phyloP scores from a whole-genome alignment of 768 basidiomycete species.

The Mycena kentingensis region DNA sequence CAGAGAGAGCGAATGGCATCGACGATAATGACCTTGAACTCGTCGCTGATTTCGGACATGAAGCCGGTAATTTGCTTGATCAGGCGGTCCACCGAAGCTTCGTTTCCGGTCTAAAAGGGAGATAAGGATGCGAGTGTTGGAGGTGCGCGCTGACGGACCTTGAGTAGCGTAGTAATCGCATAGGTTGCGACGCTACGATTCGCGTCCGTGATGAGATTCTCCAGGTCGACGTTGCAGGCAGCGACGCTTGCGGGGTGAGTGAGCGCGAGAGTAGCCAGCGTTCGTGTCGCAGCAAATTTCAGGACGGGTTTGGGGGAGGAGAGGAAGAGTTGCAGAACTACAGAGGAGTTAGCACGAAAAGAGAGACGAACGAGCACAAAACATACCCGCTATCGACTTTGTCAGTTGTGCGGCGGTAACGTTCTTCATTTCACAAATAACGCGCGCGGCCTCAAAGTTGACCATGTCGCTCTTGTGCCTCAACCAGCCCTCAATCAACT shows the following conservation, averaged over 20 bases:
- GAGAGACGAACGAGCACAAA: constrained; percentile 1
- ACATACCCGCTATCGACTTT: constrained; percentile 85
- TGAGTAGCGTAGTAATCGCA: constrained; percentile 96
- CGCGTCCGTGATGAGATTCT: constrained; percentile 91
- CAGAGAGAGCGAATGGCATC: constrained; percentile 97
- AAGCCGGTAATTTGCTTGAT: constrained; percentile 99
- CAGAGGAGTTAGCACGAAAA: constrained; percentile 8
- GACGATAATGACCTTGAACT: constrained; percentile 99
- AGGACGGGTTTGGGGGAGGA: constrained; percentile 93
- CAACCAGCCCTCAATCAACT: constrained; percentile 91
- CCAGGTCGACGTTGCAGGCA: constrained; percentile 93
- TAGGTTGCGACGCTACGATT: constrained; percentile 98
- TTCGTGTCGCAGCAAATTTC: constrained; percentile 97
- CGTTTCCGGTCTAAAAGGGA: constrained; percentile 84
- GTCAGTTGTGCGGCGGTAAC: constrained; percentile 76
- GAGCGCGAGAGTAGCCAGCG: constrained; percentile 85
- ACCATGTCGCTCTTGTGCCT: constrained; percentile 99
- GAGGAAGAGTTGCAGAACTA: constrained; percentile 93
- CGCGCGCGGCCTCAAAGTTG: constrained; percentile 96
- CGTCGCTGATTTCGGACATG: constrained; percentile 99
- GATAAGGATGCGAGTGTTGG: background rate
- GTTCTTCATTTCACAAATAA: constrained; percentile 94
- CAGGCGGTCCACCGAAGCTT: constrained; percentile 96
- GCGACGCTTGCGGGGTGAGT: constrained; percentile 86
- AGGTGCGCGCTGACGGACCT: constrained; percentile 49